Percentiles rank a stretch among this genome's conserved stretches.
These are phyloP conservation scores for Penicillium sp. DNA, from an alignment of 2,329 filamentous ascomycete species.

Conservation along the genomic window DNA sequence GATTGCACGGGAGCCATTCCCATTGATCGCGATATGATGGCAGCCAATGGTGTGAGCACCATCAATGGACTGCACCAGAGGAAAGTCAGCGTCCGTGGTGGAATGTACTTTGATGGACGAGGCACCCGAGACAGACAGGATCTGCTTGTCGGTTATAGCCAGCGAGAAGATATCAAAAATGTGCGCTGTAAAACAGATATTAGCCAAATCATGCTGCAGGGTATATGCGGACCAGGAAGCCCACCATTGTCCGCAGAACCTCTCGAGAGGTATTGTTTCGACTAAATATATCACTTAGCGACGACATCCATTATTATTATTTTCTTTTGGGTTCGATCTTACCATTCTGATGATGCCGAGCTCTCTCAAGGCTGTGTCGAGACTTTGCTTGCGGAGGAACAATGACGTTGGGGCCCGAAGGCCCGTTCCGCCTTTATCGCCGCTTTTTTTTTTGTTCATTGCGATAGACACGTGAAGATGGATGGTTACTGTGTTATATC, in stretches of 20 bases:
- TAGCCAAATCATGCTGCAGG: conserved; percentile 20
- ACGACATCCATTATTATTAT: background rate
- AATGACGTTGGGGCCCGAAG: conserved; percentile 5
- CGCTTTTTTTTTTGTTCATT: background rate
- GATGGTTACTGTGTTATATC: background rate
- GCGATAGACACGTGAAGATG: background rate
- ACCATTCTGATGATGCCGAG: background rate
- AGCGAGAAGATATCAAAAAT: conserved; percentile 80
- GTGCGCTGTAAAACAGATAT: conserved; percentile 58
- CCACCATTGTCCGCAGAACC: conserved; percentile 85
- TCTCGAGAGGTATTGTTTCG: conserved; percentile 95
- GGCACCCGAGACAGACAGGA: conserved; percentile 82
- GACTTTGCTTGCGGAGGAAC: conserved; percentile 1
- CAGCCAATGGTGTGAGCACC: conserved; percentile 83
- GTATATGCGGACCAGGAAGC: conserved; percentile 14
- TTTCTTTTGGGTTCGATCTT: conserved; percentile 6
- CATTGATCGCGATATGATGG: conserved; percentile 77
- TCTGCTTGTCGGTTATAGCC: conserved; percentile 67
- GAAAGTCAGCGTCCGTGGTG: conserved; percentile 67
- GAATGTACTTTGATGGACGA: conserved; percentile 79
- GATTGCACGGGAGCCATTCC: conserved; percentile 68
- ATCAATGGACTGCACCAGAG: conserved; percentile 74
- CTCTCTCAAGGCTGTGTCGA: background rate
- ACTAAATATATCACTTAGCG: conserved; percentile 53
- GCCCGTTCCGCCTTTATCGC: conserved; percentile 2